A percentile compares a stretch with the other conserved stretches of the same genome.
phyloP scores from a whole-genome alignment of 2,329 filamentous ascomycete species.

The Helotiales sp. region DNA sequence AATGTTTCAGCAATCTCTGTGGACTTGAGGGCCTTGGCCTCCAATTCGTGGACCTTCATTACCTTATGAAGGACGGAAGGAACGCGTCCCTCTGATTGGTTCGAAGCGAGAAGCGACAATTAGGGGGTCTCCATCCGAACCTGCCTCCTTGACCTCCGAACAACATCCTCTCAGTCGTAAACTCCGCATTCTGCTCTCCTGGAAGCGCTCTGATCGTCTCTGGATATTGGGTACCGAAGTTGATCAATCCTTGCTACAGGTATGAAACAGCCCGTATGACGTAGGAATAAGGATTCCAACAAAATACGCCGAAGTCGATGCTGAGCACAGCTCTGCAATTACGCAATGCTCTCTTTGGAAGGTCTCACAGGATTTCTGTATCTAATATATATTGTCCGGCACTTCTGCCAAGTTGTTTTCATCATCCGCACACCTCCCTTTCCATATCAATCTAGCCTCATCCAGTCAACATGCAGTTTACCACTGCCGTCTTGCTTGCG shows the following conservation, averaged over 20 bases:
- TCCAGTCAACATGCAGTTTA: constrained; percentile 5
- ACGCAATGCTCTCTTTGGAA: background rate
- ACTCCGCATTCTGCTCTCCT: background rate
- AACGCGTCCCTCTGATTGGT: too few species aligned
- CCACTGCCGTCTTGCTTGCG: background rate
- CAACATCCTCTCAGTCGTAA: background rate
- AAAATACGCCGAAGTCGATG: background rate
- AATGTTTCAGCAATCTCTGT: too few species aligned
- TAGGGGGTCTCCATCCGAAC: too few species aligned
- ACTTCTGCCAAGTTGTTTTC: background rate
- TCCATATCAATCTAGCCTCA: background rate
- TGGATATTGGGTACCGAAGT: background rate
- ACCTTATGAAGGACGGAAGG: too few species aligned
- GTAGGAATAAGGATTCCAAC: background rate
- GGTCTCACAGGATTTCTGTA: background rate
- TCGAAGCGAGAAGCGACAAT: too few species aligned
- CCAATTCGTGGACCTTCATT: too few species aligned
- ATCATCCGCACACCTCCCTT: background rate
- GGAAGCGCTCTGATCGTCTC: background rate
- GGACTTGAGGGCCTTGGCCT: too few species aligned
- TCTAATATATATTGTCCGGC: background rate
- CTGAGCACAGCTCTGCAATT: background rate
- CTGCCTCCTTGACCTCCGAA: background rate
- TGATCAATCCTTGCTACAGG: background rate
- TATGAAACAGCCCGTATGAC: background rate